Evolutionary conservation across 2,329 filamentous ascomycete species (phyloP), one percentile per base, ranked within the genome.

Genomic region (Lecanicillium sp.): DNA sequence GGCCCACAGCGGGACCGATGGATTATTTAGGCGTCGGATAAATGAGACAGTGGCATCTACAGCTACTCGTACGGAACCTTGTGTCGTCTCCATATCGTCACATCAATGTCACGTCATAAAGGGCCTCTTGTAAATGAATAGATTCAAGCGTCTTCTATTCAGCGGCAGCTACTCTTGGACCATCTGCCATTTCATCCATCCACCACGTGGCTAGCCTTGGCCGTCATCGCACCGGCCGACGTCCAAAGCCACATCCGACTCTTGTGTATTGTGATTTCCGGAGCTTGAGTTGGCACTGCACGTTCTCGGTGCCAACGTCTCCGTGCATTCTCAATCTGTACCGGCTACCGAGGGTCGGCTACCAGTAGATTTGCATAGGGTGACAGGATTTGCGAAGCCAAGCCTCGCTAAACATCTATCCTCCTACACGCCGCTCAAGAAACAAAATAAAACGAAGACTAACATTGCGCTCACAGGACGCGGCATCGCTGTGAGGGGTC

Each of bases 71-170:
- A n/a, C n/a, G n/a, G n/a, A n/a, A n/a, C n/a, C n/a, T n/a, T n/a
- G n/a, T n/a, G n/a, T n/a, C n/a, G n/a, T n/a, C n/a, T n/a, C n/a
- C n/a, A n/a, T n/a, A 25, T 11, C 22, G 11, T 25, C 22, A 25
- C 6, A 6, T 25, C 22, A 25, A n/a, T 11, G 22, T 11, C 22
- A 25, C 22, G 11, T 25, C n/a, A 25, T 25, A 11, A 11, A 25
- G 22, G 6, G 22, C 22, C 22, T 25, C 22, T 7, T 25, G 22
- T 48, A 49, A 51, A 57, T 59, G 60, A 57, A 64, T 70, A 70
- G 67, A 70, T 72, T 73, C 70, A 68, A 70, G 50, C 52, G 68
- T 65, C 68, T 41, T 71, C 70, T 72, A 72, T 58, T 53, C 58
- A 40, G 29, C 29, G 30, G 42, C 33, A 45, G 42, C 47, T 46